Evolutionary conservation across 176 grass and related monocot species (phyloP).

Genomic region (Zoysia japonica): DNA sequence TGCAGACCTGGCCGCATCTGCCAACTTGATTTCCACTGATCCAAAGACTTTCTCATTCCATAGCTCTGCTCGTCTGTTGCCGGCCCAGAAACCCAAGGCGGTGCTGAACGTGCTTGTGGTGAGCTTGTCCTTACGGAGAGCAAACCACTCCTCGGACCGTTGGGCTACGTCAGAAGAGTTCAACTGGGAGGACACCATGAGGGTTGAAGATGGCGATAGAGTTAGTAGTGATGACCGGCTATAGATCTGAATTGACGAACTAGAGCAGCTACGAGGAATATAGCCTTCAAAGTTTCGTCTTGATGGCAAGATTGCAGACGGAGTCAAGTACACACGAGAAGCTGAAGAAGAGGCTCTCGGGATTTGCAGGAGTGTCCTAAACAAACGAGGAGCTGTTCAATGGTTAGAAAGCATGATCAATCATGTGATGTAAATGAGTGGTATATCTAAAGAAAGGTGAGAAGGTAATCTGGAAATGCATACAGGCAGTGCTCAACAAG

Average conservation of each 20-base stretch:
- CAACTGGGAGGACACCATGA: constrained; percentile 57
- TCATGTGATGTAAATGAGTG: constrained; percentile 5
- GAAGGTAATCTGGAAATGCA: constrained; percentile 26
- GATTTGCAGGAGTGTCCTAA: constrained; percentile 53
- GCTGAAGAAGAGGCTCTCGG: constrained; percentile 30
- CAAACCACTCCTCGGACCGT: constrained; percentile 95
- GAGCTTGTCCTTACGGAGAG: constrained; percentile 94
- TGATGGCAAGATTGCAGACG: constrained; percentile 49
- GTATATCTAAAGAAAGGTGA: constrained; percentile 12
- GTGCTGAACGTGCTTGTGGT: constrained; percentile 99
- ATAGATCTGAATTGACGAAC: constrained; percentile 52
- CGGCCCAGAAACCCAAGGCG: constrained; percentile 82
- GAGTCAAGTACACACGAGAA: constrained; percentile 23
- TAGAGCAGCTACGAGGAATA: constrained; percentile 71
- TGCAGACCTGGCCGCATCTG: constrained; percentile 63
- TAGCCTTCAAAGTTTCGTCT: constrained; percentile 71
- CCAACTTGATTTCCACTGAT: constrained; percentile 52
- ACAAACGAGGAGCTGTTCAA: constrained; percentile 58
- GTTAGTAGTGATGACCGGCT: constrained; percentile 42
- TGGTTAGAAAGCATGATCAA: constrained; percentile 50
- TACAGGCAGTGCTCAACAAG: constrained; percentile 40
- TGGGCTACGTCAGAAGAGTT: constrained; percentile 65
- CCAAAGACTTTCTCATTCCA: constrained; percentile 93
- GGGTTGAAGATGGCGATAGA: constrained; percentile 43
- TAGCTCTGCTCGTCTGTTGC: constrained; percentile 72